phyloP scores from a whole-genome alignment of 192 early-diverging fungal species.

The Coemansia sp. region DNA sequence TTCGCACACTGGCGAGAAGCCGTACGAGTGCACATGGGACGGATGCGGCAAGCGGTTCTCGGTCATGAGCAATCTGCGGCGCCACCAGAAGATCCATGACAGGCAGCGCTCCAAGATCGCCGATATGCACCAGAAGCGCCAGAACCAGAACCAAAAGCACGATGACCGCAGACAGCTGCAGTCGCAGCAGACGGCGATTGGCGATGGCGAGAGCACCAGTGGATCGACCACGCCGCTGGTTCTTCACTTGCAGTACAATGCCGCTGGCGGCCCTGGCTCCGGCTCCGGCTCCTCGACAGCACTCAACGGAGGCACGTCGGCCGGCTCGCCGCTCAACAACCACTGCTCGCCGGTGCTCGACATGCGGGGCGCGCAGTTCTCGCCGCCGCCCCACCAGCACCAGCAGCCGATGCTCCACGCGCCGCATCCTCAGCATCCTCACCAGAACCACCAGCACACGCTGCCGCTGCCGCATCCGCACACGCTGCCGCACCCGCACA shows the following conservation, averaged over 20 bases:
- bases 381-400: not conserved
- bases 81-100: conserved; percentile 63
- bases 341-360: conserved; percentile 13
- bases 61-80: conserved; percentile 67
- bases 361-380: not conserved
- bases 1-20: conserved; percentile 57
- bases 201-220: conserved; percentile 22
- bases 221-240: conserved; percentile 49
- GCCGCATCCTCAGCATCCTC: conserved; percentile 12
- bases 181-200: not conserved
- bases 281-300: not conserved
- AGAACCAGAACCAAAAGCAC: conserved; percentile 34
- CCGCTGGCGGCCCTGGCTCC: not conserved
- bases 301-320: not conserved
- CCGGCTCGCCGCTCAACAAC: not conserved
- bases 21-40: conserved; percentile 58
- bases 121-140: conserved; percentile 37
- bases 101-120: conserved; percentile 48
- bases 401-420: conserved; percentile 15
- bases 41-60: conserved; percentile 69
- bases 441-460: conserved; percentile 13
- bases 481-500: conserved; percentile 3
- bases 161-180: not conserved
- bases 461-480: conserved; percentile 6
- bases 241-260: conserved; percentile 22